Evolutionary conservation across 495 filamentous ascomycete species (phyloP), one percentile per base, ranked within the genome.

Genomic region (Trichoderma virens): DNA sequence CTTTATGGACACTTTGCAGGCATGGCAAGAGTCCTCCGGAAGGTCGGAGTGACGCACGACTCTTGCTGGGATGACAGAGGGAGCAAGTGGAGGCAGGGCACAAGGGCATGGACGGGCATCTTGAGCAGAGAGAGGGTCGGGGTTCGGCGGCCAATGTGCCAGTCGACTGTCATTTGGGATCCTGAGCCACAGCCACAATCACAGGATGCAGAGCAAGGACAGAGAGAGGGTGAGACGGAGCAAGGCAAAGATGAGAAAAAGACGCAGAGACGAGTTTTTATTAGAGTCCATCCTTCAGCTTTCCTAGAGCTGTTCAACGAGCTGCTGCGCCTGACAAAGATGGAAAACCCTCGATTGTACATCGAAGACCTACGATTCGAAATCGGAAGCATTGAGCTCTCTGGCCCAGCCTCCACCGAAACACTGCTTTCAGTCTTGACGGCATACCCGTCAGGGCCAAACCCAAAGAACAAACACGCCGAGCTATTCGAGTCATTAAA

Each of bases 301-400:
- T 98, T 98, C 73, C 74, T 90, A 20, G 89, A 96, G 68, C 68
- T 89, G 0, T 98, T 94, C 86, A 85, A 88, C 27, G 85, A 90
- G 67, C 67, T 97, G n/a, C 70, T 93, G 43, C 81, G 79, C 38
- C 70, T 89, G 8, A 82, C 85, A 13, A 93, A 91, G 70, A 78
- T 81, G 59, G 88, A 92, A 70, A 86, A 83, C 34, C 90, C 91
- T 5, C 79, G 78, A 11, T 85, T 93, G 25, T 86, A 85, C 63
- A 71, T 96, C n/a, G 91, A 97, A 71, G 94, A 98, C 70, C 73
- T 98, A 16, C 85, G 94, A 2, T 98, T 91, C 70, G 93, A 98
- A 68, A 88, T 98, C 72, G 94, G 94, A 54, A 97, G 92, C 71
- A 93, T 98, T 61, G 90, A 96, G 66, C 78, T 97, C 62, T 88